Evolutionary conservation across 2,329 filamentous ascomycete genomes (phyloP).

Genomic region (Hypoxylon sp.): DNA sequence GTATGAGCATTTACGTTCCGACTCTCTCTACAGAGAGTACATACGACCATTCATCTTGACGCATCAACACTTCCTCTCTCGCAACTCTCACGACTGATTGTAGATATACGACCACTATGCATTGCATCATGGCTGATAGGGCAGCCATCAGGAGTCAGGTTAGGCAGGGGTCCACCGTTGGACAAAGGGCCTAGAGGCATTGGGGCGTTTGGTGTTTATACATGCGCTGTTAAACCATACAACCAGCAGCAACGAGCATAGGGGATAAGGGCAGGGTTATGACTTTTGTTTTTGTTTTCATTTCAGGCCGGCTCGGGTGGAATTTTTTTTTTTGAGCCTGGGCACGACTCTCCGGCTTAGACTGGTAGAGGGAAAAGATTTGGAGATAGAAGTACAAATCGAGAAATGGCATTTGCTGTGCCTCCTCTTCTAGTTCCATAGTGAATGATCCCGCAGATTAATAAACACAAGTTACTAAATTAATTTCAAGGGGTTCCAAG

Average conservation of each 20-base stretch:
- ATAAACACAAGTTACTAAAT: not conserved
- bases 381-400: slow-evolving; percentile 12
- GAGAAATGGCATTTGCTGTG: not conserved
- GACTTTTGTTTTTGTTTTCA: not conserved
- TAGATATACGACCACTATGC: slow-evolving; percentile 33
- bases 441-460: not conserved
- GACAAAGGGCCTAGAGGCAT: slow-evolving; percentile 23
- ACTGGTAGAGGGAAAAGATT: not conserved
- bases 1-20: slow-evolving; percentile 5
- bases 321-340: not conserved
- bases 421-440: not conserved
- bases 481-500: not conserved
- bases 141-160: slow-evolving; percentile 45
- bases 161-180: slow-evolving; percentile 28
- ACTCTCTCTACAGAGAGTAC: slow-evolving; percentile 17
- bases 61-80: slow-evolving; percentile 11
- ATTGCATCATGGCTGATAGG: slow-evolving; percentile 37
- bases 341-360: slow-evolving; percentile 4
- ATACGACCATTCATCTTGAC: slow-evolving; percentile 13
- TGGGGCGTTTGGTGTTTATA: slow-evolving; percentile 34
- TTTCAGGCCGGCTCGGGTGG: slow-evolving; percentile 1
- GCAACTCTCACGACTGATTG: slow-evolving; percentile 39
- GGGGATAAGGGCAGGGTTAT: not conserved
- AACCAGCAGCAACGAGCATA: slow-evolving; percentile 13
- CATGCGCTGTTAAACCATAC: slow-evolving; percentile 7